phyloP scores from a whole-genome alignment of 306 rosid genomes.

The Fragaria vesca region DNA sequence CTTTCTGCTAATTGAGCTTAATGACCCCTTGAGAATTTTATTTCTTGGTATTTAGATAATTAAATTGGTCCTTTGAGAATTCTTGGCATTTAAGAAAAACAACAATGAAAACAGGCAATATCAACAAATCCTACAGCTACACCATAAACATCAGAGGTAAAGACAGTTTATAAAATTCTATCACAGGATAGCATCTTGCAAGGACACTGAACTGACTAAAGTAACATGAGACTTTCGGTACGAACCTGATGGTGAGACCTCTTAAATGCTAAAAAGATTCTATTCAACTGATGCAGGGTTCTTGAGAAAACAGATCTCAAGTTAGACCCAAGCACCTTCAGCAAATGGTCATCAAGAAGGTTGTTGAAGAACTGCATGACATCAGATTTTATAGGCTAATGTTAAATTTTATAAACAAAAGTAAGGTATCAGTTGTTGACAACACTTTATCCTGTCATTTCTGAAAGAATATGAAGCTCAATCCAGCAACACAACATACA shows the following conservation, averaged over 20 bases:
- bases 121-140: background rate
- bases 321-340: constrained; percentile 22
- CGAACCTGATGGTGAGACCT: constrained; percentile 80
- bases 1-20: background rate
- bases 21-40: background rate
- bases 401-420: constrained; percentile 10
- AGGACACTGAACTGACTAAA: constrained; percentile 4
- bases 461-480: background rate
- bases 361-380: constrained; percentile 48
- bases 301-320: constrained; percentile 41
- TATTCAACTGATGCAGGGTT: constrained; percentile 50
- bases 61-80: background rate
- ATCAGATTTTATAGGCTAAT: constrained; percentile 14
- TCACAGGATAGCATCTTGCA: constrained; percentile 19
- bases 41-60: background rate
- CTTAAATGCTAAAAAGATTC: constrained; percentile 38
- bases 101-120: background rate
- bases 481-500: background rate
- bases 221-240: constrained; percentile 11
- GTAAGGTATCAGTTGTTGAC: constrained; percentile 7
- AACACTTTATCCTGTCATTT: background rate
- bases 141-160: background rate
- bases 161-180: background rate
- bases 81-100: background rate
- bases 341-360: constrained; percentile 36